These are phyloP conservation scores for Skeletonema marinoi DNA, from an alignment of 108 stramenopile genomes.

Conservation along the genomic window DNA sequence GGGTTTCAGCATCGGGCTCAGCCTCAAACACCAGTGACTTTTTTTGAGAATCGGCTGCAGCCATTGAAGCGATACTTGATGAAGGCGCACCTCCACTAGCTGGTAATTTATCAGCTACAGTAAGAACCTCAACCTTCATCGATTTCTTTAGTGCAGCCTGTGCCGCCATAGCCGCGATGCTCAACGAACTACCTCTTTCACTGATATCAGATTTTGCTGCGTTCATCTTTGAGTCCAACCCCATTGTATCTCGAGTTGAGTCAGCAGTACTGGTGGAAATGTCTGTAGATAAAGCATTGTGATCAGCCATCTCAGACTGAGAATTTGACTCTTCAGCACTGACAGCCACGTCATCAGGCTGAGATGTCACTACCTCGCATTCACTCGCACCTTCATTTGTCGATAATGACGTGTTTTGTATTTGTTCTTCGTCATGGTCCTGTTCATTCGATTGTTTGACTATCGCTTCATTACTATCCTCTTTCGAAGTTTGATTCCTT, in stretches of 20 bases:
- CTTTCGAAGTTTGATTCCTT: not conserved
- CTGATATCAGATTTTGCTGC: conserved; percentile 17
- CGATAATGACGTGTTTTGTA: not conserved
- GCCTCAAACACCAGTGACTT: not conserved
- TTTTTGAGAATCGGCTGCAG: not conserved
- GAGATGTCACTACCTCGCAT: not conserved
- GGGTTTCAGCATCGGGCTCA: not conserved
- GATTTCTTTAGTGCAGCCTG: not conserved
- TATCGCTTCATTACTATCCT: not conserved
- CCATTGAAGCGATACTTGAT: not conserved
- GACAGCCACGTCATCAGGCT: not conserved
- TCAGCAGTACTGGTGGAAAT: too few relatives aligned
- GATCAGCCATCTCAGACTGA: not conserved
- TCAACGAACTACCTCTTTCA: not conserved
- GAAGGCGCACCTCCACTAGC: too few relatives aligned
- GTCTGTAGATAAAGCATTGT: not conserved
- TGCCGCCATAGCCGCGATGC: not conserved
- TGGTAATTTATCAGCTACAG: too few relatives aligned
- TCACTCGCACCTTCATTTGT: not conserved
- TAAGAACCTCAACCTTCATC: not conserved
- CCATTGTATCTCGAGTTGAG: not conserved
- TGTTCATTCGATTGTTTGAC: not conserved
- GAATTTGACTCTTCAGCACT: not conserved
- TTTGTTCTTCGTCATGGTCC: not conserved
- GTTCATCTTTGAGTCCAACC: not conserved